Percentiles rank a stretch among this genome's conserved stretches.
Evolutionary conservation across 371 early-diverging fungal species (phyloP).

Genomic region (Mucor sp.): DNA sequence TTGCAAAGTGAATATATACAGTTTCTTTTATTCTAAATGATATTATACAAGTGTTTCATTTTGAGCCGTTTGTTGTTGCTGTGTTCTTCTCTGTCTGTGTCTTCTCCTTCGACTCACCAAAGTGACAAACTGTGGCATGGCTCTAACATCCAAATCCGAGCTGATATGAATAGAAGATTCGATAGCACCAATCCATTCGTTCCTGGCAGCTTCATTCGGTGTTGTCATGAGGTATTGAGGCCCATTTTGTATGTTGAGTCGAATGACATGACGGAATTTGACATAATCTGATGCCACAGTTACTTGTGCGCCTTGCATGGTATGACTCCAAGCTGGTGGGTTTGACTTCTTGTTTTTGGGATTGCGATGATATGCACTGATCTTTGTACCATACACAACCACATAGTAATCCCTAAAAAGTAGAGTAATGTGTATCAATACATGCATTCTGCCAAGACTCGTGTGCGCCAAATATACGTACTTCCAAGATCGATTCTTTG

Average conservation of each 20-base stretch:
- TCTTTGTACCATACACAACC: conserved; percentile 16
- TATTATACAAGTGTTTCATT: conserved; percentile 6
- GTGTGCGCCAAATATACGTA: conserved; percentile 3
- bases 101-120: conserved; percentile 27
- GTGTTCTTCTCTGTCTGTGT: not conserved
- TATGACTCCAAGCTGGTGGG: conserved; percentile 36
- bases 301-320: conserved; percentile 44
- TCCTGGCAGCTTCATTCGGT: conserved; percentile 16
- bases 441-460: not conserved
- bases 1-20: not conserved
- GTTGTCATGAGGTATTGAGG: conserved; percentile 46
- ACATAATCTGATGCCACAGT: conserved; percentile 41
- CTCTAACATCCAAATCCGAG: conserved; percentile 37
- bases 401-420: conserved; percentile 17
- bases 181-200: conserved; percentile 39
- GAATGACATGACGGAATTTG: conserved; percentile 41
- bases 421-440: too few relatives aligned
- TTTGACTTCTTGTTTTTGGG: conserved; percentile 6
- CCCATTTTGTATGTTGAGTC: conserved; percentile 33
- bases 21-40: not conserved
- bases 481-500: conserved; percentile 35
- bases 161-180: conserved; percentile 48
- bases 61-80: not conserved
- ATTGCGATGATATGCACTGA: conserved; percentile 20
- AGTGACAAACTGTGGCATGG: conserved; percentile 48